phyloP scores from a whole-genome alignment of 371 early-diverging fungal genomes.

The Blastocladiella emersonii region DNA sequence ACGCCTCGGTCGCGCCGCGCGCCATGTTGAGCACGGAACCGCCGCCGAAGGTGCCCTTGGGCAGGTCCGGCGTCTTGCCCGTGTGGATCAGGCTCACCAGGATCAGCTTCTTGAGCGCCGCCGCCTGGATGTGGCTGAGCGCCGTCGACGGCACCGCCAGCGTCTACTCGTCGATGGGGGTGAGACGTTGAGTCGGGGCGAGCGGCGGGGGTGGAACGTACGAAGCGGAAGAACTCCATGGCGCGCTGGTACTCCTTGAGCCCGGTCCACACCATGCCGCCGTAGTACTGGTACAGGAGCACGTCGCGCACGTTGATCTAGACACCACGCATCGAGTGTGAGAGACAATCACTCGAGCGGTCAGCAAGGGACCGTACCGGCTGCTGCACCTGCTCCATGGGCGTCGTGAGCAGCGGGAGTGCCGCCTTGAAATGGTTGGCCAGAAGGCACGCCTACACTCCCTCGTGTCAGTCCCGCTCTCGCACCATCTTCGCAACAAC shows the following conservation, averaged over 20 bases:
- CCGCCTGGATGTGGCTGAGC: conserved; percentile 49
- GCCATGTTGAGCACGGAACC: conserved; percentile 17
- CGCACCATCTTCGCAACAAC: neutral
- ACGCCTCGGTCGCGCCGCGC: neutral
- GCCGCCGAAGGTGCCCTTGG: conserved; percentile 14
- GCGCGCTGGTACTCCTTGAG: conserved; percentile 51
- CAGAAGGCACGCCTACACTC: conserved; percentile 34
- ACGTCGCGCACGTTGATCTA: conserved; percentile 34
- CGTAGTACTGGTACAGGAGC: conserved; percentile 64
- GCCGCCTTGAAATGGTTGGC: conserved; percentile 45
- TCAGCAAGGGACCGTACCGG: conserved; percentile 23
- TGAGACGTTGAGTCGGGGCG: conserved; percentile 9
- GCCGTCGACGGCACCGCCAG: neutral
- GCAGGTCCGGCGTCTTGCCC: conserved; percentile 28
- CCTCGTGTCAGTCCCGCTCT: neutral
- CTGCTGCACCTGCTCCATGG: conserved; percentile 41
- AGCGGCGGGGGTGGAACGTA: conserved; percentile 12
- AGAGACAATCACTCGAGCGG: neutral
- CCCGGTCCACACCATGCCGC: conserved; percentile 52
- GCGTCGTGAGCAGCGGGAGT: conserved; percentile 33
- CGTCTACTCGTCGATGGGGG: neutral
- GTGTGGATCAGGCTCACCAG: conserved; percentile 44
- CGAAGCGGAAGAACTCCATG: conserved; percentile 41
- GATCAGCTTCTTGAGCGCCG: conserved; percentile 54
- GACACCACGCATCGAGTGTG: neutral